Percentiles rank a stretch among this genome's conserved stretches.
Conservation (phyloP, 176 grass and related monocot genomes). For the Microstegium vimineum region DNA sequence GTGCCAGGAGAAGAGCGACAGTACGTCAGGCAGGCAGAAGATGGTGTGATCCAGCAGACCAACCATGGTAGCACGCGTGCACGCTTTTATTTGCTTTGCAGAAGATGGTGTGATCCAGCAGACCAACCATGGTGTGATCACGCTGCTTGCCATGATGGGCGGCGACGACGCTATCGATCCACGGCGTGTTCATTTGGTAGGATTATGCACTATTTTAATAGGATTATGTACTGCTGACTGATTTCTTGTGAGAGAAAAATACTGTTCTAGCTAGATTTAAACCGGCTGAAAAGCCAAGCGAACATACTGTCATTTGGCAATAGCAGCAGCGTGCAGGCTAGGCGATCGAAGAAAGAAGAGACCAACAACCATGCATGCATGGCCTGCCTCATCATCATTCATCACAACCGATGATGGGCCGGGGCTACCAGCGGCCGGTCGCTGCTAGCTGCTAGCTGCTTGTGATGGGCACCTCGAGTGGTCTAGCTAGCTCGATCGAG, state of each 20-base stretch:
- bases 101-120: neutral
- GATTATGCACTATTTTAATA: no score
- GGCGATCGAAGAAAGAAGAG: neutral
- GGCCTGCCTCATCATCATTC: neutral
- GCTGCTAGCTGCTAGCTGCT: neutral
- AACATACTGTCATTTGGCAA: no score
- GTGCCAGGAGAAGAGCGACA: neutral
- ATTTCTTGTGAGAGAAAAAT: no score
- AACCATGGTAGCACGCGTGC: constrained; percentile 12
- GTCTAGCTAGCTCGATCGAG: neutral
- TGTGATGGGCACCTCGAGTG: neutral
- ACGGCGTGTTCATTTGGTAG: no score
- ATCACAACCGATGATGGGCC: neutral
- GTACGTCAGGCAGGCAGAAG: neutral
- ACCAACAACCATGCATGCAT: no score
- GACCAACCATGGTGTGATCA: constrained; percentile 12
- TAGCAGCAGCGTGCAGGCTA: neutral
- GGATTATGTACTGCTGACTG: no score
- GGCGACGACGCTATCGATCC: neutral
- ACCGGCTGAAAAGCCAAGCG: no score
- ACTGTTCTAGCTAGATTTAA: no score
- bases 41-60: neutral
- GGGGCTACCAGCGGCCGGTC: neutral
- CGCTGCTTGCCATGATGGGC: neutral
- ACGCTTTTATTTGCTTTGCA: constrained; percentile 15